A percentile compares a stretch with the other conserved stretches of the same genome.
phyloP scores from a whole-genome alignment of 1,284 basidiomycete genomes.

The Caloboletus firmus region DNA sequence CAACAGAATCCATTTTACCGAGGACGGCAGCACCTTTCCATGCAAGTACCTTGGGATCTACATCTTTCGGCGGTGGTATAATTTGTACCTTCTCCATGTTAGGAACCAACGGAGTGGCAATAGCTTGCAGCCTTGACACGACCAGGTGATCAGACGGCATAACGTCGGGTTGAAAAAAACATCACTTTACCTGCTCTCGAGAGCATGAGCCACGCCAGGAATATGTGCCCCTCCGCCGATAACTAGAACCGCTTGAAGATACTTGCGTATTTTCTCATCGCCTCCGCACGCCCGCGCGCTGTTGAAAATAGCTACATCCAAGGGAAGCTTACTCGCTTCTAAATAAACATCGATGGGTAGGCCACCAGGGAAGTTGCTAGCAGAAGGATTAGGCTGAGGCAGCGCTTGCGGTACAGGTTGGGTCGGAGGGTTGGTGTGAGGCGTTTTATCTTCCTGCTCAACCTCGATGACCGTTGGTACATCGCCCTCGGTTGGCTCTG shows the following conservation, averaged over 20 bases:
- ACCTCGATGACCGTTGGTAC: conserved; percentile 49
- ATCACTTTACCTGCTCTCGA: conserved; percentile 70
- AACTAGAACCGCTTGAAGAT: conserved; percentile 85
- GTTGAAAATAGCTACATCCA: conserved; percentile 95
- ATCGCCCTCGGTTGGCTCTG: conserved; percentile 34
- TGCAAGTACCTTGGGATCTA: conserved; percentile 85
- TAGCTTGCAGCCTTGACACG: conserved; percentile 64
- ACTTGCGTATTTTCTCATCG: conserved; percentile 89
- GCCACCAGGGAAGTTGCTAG: conserved; percentile 29
- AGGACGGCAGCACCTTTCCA: conserved; percentile 98
- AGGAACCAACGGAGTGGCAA: conserved; percentile 76
- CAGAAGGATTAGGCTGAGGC: conserved; percentile 24
- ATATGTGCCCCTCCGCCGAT: conserved; percentile 80
- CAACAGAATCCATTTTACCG: conserved; percentile 85
- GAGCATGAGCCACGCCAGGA: conserved; percentile 73
- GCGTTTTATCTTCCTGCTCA: conserved; percentile 48
- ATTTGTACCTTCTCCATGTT: conserved; percentile 85
- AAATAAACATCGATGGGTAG: conserved; percentile 71
- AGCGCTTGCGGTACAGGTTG: conserved; percentile 17
- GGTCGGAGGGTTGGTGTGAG: conserved; percentile 23
- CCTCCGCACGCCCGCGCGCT: conserved; percentile 82
- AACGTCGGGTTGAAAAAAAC: background rate
- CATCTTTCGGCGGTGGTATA: conserved; percentile 89
- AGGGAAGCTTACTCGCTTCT: conserved; percentile 88
- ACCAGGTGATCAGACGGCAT: conserved; percentile 8